Percentiles rank a stretch among this genome's conserved stretches.
Conservation (phyloP, 805 yeast genomes). For the Kuraishia molischiana region DNA sequence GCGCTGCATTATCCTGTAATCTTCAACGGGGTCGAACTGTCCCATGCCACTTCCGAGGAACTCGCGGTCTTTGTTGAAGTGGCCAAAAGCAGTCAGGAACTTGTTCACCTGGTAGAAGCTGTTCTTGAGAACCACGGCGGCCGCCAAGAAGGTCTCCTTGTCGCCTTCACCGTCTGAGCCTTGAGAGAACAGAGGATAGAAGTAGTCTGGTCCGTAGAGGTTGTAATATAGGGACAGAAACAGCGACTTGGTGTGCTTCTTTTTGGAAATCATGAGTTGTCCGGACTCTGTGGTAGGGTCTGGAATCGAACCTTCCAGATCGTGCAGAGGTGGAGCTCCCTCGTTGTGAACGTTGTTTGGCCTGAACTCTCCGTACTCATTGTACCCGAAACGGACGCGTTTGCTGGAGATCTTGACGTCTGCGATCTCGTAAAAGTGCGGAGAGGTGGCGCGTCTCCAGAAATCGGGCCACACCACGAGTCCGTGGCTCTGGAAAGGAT, state of each 20-base stretch:
- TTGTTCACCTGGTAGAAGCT: constrained; percentile 53
- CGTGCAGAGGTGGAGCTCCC: constrained; percentile 38
- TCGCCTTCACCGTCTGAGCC: constrained; percentile 47
- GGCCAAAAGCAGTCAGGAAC: constrained; percentile 40
- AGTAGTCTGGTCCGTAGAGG: constrained; percentile 46
- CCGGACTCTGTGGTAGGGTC: constrained; percentile 62
- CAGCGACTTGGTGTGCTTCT: constrained; percentile 41
- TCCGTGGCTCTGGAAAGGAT: constrained; percentile 44
- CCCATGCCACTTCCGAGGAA: constrained; percentile 40
- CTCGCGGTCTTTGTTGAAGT: constrained; percentile 18
- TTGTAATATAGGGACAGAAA: constrained; percentile 52
- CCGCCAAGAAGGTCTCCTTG: constrained; percentile 53
- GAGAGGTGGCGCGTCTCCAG: constrained; percentile 47
- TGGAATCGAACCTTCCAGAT: constrained; percentile 50
- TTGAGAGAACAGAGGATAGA: constrained; percentile 39
- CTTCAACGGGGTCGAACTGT: constrained; percentile 35
- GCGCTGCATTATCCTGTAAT: constrained; percentile 7
- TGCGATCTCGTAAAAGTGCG: constrained; percentile 37
- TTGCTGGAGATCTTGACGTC: constrained; percentile 31
- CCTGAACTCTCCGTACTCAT: constrained; percentile 24
- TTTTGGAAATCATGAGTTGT: constrained; percentile 48
- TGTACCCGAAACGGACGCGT: constrained; percentile 25
- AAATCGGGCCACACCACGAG: constrained; percentile 35
- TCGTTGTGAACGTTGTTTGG: constrained; percentile 11
- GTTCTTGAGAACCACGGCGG: constrained; percentile 46